These are phyloP conservation scores for Spencermartinsiella ligniputridi DNA, from an alignment of 1,139 yeast genomes.

Conservation along the genomic window DNA sequence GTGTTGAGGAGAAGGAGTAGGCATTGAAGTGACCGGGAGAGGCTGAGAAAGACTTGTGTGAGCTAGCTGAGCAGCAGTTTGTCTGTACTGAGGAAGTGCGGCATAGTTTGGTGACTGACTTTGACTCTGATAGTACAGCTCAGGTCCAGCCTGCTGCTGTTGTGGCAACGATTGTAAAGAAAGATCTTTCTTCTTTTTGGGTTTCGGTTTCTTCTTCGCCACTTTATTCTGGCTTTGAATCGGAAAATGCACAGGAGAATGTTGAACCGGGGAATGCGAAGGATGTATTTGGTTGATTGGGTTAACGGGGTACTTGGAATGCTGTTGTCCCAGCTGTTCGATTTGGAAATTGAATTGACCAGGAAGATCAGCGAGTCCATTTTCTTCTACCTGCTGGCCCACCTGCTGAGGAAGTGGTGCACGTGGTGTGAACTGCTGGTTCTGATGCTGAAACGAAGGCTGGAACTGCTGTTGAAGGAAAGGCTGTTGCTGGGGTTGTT, in stretches of 20 bases:
- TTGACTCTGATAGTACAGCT: too few species aligned
- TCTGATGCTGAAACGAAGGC: background rate
- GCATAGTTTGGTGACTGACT: too few species aligned
- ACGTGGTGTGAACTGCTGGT: background rate
- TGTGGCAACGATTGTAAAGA: slow-evolving; percentile 1
- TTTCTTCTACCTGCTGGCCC: background rate
- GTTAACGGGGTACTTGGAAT: background rate
- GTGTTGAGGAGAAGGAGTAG: slow-evolving; percentile 8
- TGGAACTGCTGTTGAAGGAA: background rate
- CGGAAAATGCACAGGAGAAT: background rate
- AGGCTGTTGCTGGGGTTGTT: background rate
- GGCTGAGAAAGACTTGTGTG: background rate
- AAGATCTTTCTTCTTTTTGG: slow-evolving; percentile 2
- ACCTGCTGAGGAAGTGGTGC: background rate
- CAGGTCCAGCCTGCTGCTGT: background rate
- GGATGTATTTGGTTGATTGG: background rate
- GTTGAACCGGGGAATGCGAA: background rate
- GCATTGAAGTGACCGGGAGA: background rate
- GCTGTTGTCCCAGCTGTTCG: background rate
- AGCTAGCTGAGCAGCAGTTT: background rate
- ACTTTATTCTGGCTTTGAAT: background rate
- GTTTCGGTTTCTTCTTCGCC: slow-evolving; percentile 4
- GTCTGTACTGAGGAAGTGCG: too few species aligned
- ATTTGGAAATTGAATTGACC: background rate
- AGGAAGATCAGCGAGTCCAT: too few species aligned